These are phyloP conservation scores for Mangifera indica DNA, from an alignment of 345 rosid genomes.

Conservation along the genomic window DNA sequence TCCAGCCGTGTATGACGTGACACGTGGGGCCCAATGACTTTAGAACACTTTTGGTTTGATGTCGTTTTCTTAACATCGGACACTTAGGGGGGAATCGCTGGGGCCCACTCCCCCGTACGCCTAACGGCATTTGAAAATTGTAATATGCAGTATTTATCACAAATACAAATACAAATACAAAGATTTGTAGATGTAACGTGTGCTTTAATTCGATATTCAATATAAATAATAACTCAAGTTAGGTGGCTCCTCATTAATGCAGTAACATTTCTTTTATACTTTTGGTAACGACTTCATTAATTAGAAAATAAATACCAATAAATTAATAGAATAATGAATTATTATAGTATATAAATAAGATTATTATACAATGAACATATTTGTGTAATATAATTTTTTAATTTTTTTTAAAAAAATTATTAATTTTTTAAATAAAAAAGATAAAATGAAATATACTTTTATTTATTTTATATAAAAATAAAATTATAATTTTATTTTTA, in stretches of 20 bases:
- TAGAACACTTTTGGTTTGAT: slow-evolving; percentile 5
- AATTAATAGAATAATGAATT: too few species aligned
- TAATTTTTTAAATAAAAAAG: too few species aligned
- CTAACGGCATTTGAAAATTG: not conserved
- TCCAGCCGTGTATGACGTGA: slow-evolving; percentile 44
- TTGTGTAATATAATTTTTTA: too few species aligned
- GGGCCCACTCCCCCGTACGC: slow-evolving; percentile 1
- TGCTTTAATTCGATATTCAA: not conserved
- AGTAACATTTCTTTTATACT: too few species aligned
- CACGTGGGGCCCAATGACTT: slow-evolving; percentile 38
- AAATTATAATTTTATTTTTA: too few species aligned
- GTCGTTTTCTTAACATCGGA: slow-evolving; percentile 19
- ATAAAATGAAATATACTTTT: too few species aligned
- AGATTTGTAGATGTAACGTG: not conserved
- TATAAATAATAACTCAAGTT: too few species aligned
- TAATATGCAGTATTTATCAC: too few species aligned
- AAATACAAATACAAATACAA: too few species aligned
- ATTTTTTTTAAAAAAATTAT: too few species aligned
- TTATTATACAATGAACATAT: too few species aligned
- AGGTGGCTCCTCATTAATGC: not conserved
- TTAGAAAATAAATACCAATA: not conserved
- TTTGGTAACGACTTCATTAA: not conserved
- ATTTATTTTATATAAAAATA: too few species aligned
- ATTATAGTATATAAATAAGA: not conserved
- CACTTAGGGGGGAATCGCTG: not conserved